phyloP scores from a whole-genome alignment of 164 flowering plant species.

The Annona cherimola region DNA sequence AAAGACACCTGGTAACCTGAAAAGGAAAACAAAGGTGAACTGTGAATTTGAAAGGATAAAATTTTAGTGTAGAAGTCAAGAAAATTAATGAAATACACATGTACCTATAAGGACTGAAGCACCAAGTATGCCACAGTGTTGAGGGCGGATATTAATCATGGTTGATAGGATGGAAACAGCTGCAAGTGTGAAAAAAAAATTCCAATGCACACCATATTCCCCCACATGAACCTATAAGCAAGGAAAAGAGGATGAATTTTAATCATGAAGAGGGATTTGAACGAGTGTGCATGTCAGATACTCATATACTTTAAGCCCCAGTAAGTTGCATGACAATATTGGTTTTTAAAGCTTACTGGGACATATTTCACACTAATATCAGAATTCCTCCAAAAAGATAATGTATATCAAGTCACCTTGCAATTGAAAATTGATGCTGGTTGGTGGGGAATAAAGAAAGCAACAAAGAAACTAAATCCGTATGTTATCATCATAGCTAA shows the following conservation, averaged over 20 bases:
- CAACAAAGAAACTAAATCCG: too few species aligned
- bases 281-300: too few species aligned
- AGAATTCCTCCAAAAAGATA: too few species aligned
- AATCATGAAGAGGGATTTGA: too few species aligned
- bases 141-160: slow-evolving; percentile 44
- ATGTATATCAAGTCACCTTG: too few species aligned
- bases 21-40: background rate
- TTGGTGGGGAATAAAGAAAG: too few species aligned
- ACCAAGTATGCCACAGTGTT: slow-evolving; percentile 73
- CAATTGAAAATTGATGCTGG: too few species aligned
- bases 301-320: too few species aligned
- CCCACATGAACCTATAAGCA: slow-evolving; percentile 78
- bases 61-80: background rate
- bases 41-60: background rate
- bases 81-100: background rate
- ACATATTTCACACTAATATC: too few species aligned
- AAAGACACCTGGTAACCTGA: slow-evolving; percentile 72
- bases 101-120: slow-evolving; percentile 54
- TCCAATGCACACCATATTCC: slow-evolving; percentile 98
- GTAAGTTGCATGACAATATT: too few species aligned
- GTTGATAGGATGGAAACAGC: slow-evolving; percentile 70
- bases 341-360: too few species aligned
- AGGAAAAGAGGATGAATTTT: slow-evolving; percentile 1
- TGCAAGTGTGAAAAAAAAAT: slow-evolving; percentile 94
- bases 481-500: too few species aligned